Base-by-base conservation (phyloP, 1,284 basidiomycete genomes). In the Xerocomus minutiporus region DNA sequence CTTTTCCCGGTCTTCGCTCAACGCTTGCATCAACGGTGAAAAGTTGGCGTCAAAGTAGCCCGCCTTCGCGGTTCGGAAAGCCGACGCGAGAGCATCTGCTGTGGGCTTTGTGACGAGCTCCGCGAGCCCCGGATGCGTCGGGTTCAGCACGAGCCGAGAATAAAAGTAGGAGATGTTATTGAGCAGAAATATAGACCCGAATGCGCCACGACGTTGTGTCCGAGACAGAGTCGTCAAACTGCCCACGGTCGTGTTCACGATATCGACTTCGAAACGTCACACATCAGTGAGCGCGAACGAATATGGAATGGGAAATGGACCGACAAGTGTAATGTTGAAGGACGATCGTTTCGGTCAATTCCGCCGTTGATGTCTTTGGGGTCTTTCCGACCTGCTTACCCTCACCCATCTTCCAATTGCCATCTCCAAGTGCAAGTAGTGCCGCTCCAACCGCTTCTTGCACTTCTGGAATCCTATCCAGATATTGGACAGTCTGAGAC, bases 351-450 rank as follows among this genome's bases (percentile, higher is more conserved):
- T 86, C 84, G 53, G 82, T 81, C 17, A 76, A 74, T 42, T 82
- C 81, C 5, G 73, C 72, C 1, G 69, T 58, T 48, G 71, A 66
- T 5, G 35, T 29, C 54, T 79, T 81, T 3, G 68, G 56, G 1
- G 64, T 67, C 59, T 81, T 82, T 4, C 78, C 79, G 3, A 84
- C 80, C 58, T 78, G 77, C 28, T 85, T 75, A 2, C 88, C 88
- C 56, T 89, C 87, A 4, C 89, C 88, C 88, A 91, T 91, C 69
- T 82, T 88, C 88, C 89, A 91, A 59, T 91, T 91, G 3, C 88
- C 88, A 56, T 91, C 88, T 1, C 88, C 88, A 1, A 91, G 76
- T 1, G 81, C 79, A 41, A 81, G 64, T 35, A 91, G 71, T 0
- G 83, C 81, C 2, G 85, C 73, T 1, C 78, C 78, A 11, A 83